phyloP scores from a whole-genome alignment of 345 rosid genomes.

The Lepidium aucheri region DNA sequence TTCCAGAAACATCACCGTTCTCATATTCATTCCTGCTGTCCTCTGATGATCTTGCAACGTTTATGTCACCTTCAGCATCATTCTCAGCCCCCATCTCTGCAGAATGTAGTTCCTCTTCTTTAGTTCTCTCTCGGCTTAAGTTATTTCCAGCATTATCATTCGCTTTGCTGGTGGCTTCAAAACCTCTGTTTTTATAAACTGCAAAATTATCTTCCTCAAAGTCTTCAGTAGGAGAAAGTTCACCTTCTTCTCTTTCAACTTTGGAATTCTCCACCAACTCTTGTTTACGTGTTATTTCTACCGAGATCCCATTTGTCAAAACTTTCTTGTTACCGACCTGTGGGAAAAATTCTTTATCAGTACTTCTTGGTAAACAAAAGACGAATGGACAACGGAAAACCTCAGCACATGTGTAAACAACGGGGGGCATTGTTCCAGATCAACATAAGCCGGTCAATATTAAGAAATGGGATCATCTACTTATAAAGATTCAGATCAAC shows the following conservation, averaged over 20 bases:
- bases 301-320: constrained; percentile 40
- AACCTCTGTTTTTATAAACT: constrained; percentile 46
- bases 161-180: constrained; percentile 38
- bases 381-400: background rate
- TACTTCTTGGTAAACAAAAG: background rate
- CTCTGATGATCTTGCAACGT: constrained; percentile 63
- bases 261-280: constrained; percentile 43
- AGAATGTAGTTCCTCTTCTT: constrained; percentile 40
- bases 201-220: constrained; percentile 82
- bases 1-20: constrained; percentile 74
- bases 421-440: background rate
- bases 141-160: constrained; percentile 53
- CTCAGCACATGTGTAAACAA: background rate
- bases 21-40: constrained; percentile 77
- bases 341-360: constrained; percentile 9
- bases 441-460: background rate
- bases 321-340: constrained; percentile 48
- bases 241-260: constrained; percentile 93
- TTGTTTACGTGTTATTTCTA: constrained; percentile 40
- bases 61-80: constrained; percentile 66
- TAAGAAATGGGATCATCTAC: background rate
- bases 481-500: background rate
- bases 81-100: constrained; percentile 53
- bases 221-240: constrained; percentile 82
- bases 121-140: constrained; percentile 42